These are phyloP conservation scores for Geoglossum cookeanum DNA, from an alignment of 2,329 filamentous ascomycete species.

Conservation along the genomic window DNA sequence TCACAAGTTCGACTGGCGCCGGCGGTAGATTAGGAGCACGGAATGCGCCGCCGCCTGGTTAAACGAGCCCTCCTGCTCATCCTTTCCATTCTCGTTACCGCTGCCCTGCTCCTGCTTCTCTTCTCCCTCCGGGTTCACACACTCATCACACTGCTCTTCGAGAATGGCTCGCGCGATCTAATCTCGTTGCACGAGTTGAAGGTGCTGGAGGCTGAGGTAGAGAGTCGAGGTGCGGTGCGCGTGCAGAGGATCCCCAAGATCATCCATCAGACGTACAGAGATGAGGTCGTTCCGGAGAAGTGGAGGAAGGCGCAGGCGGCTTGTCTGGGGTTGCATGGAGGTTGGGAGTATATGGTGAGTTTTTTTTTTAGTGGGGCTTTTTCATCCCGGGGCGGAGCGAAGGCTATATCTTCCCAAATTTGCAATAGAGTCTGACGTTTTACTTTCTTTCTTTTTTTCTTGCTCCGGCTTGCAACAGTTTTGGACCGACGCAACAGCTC, in stretches of 20 bases:
- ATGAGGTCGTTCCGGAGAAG: constrained; percentile 44
- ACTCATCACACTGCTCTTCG: constrained; percentile 47
- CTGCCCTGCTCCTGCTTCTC: constrained; percentile 35
- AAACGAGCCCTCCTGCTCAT: constrained; percentile 30
- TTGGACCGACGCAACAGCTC: constrained; percentile 53
- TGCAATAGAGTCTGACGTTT: too few species aligned
- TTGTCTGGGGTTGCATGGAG: constrained; percentile 46
- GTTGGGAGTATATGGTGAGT: constrained; percentile 53
- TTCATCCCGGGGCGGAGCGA: neutral
- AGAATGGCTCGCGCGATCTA: constrained; percentile 46
- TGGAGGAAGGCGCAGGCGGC: constrained; percentile 47
- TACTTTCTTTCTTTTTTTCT: too few species aligned
- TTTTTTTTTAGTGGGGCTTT: neutral
- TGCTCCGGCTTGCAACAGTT: constrained; percentile 28
- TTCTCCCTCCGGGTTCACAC: constrained; percentile 51
- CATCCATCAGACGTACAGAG: constrained; percentile 60
- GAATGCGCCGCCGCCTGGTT: too few species aligned
- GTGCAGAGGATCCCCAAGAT: constrained; percentile 53
- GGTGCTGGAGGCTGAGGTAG: constrained; percentile 37
- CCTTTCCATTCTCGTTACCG: constrained; percentile 25
- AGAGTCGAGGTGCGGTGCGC: constrained; percentile 26
- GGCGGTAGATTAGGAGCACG: too few species aligned
- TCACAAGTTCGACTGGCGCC: too few species aligned
- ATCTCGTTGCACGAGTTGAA: constrained; percentile 48
- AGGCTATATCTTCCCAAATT: neutral